A percentile compares a stretch with the other conserved stretches of the same genome.
These are phyloP conservation scores for Euphorbia celastroides DNA, from an alignment of 441 rosid species.

Conservation along the genomic window DNA sequence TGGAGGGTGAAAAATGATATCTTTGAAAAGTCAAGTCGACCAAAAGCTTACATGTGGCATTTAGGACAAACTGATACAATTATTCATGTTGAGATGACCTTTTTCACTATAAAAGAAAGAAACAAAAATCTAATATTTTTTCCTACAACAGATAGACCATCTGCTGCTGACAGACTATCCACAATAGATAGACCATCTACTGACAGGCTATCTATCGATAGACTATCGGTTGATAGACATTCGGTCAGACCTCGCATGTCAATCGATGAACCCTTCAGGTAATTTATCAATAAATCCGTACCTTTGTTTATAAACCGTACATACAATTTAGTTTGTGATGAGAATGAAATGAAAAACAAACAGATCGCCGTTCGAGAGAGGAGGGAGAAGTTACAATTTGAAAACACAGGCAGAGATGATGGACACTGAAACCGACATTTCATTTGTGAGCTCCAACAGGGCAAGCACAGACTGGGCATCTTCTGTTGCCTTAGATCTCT, in stretches of 20 bases:
- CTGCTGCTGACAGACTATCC: too few relatives aligned
- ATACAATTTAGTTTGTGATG: neutral
- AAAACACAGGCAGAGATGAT: constrained; percentile 36
- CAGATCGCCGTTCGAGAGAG: constrained; percentile 53
- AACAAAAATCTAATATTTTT: neutral
- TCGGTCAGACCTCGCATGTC: constrained; percentile 38
- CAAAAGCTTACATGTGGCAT: too few relatives aligned
- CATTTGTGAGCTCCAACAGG: constrained; percentile 69
- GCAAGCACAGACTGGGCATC: constrained; percentile 64
- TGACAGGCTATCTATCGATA: neutral
- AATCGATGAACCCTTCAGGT: constrained; percentile 53
- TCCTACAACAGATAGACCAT: constrained; percentile 28
- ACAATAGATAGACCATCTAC: too few relatives aligned
- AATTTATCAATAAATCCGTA: constrained; percentile 16
- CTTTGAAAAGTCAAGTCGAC: too few relatives aligned
- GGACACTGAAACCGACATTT: constrained; percentile 71
- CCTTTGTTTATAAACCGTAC: neutral
- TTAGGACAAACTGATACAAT: too few relatives aligned
- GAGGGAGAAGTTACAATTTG: constrained; percentile 21
- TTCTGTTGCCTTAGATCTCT: constrained; percentile 38
- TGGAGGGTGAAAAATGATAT: too few relatives aligned
- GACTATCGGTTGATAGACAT: constrained; percentile 28
- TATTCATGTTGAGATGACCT: too few relatives aligned
- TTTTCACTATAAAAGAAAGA: neutral
- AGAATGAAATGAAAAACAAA: neutral